These are phyloP conservation scores for Rutstroemia sp. DNA, from an alignment of 2,329 filamentous ascomycete species.

Conservation along the genomic window DNA sequence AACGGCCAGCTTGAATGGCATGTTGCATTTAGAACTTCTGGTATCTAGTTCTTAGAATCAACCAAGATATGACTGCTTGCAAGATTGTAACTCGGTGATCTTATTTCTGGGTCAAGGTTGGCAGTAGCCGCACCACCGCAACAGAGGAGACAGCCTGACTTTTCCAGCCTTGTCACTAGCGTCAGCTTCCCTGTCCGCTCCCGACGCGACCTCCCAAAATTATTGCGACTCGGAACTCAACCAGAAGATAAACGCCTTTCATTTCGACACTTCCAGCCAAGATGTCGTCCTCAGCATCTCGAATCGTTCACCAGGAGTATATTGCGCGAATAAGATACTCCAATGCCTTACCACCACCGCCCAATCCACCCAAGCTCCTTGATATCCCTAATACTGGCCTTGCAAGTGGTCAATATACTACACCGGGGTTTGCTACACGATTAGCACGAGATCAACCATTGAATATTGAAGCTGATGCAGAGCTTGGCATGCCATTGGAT, in stretches of 20 bases:
- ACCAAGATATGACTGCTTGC: too few relatives aligned
- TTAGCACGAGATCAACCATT: constrained; percentile 85
- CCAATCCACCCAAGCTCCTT: constrained; percentile 90
- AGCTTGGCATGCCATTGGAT: constrained; percentile 95
- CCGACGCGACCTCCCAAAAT: constrained; percentile 9
- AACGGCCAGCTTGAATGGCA: too few relatives aligned
- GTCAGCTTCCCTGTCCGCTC: not conserved
- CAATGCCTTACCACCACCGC: constrained; percentile 90
- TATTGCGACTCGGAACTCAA: not conserved
- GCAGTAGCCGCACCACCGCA: not conserved
- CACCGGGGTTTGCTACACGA: constrained; percentile 80
- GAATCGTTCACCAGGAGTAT: constrained; percentile 81
- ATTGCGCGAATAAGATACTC: constrained; percentile 93
- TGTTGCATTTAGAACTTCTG: too few relatives aligned
- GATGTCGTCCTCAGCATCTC: constrained; percentile 27
- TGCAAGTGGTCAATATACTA: constrained; percentile 79
- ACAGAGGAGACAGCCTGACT: not conserved
- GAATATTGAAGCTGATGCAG: constrained; percentile 95
- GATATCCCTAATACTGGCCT: constrained; percentile 94
- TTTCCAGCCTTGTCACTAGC: constrained; percentile 11
- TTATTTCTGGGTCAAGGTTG: not conserved
- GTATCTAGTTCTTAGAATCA: too few relatives aligned
- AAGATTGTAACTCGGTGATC: too few relatives aligned
- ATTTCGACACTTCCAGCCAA: constrained; percentile 1
- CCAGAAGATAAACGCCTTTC: not conserved